Percentiles rank a stretch among this genome's conserved stretches.
phyloP scores from a whole-genome alignment of 129 eudicot genomes.

The Helichrysum umbraculigerum region DNA sequence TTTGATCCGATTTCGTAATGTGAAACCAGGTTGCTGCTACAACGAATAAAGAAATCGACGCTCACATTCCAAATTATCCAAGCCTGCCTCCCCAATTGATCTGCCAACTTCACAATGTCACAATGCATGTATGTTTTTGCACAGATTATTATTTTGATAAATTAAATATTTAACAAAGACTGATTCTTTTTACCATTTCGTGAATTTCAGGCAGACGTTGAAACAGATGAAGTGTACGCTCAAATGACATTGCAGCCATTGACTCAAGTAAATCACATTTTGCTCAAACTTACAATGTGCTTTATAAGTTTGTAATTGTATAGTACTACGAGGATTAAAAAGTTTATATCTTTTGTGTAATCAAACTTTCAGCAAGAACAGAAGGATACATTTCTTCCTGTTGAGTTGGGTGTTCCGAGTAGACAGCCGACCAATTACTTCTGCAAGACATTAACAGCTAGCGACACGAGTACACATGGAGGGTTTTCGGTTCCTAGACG shows the following conservation, averaged over 20 bases:
- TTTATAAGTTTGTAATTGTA: background rate
- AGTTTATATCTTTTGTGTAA: constrained; percentile 15
- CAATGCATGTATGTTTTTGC: constrained; percentile 40
- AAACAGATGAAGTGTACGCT: constrained; percentile 98
- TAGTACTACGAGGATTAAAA: background rate
- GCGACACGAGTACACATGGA: constrained; percentile 99
- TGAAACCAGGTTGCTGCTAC: constrained; percentile 39
- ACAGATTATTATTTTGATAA: background rate
- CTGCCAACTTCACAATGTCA: constrained; percentile 51
- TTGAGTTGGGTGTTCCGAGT: constrained; percentile 83
- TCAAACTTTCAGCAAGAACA: constrained; percentile 69
- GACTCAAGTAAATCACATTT: constrained; percentile 56
- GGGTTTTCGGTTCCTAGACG: constrained; percentile 99
- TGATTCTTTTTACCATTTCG: constrained; percentile 1
- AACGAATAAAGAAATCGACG: constrained; percentile 37
- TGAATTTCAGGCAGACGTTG: constrained; percentile 86
- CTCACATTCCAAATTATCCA: constrained; percentile 41
- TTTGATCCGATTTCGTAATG: constrained; percentile 24
- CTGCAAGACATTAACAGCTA: constrained; percentile 94
- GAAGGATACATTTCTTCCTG: constrained; percentile 94
- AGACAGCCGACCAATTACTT: constrained; percentile 95
- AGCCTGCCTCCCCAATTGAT: constrained; percentile 38
- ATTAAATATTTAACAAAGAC: background rate
- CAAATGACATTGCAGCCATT: constrained; percentile 99
- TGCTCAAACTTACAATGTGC: background rate